Evolutionary conservation across 1,139 yeast species (phyloP).

Genomic region (Protomyces inundatus): DNA sequence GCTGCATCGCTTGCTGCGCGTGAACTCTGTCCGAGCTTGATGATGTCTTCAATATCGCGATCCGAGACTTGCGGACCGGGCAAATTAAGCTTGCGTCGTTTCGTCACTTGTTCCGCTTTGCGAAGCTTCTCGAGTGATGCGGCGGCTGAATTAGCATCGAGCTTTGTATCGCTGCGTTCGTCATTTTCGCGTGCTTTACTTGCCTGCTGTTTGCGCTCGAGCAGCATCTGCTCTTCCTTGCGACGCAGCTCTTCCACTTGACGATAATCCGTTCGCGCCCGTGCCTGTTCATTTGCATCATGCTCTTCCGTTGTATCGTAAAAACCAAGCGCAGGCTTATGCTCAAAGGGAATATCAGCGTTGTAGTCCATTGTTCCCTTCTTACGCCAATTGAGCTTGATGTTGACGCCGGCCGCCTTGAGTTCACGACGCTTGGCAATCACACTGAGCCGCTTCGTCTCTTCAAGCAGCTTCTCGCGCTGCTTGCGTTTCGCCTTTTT

Average conservation of each 20-base stretch:
- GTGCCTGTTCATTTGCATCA: constrained; percentile 34
- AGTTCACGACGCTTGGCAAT: constrained; percentile 78
- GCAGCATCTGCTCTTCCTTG: not conserved
- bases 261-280: constrained; percentile 45
- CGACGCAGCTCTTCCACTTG: constrained; percentile 48
- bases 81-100: constrained; percentile 53
- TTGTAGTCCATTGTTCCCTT: constrained; percentile 66
- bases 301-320: constrained; percentile 64
- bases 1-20: constrained; percentile 27
- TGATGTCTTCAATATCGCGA: constrained; percentile 39
- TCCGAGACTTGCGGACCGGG: constrained; percentile 49
- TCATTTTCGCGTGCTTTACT: constrained; percentile 38
- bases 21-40: constrained; percentile 36
- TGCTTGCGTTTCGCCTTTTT: constrained; percentile 89
- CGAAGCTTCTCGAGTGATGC: constrained; percentile 39
- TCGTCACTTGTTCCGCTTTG: constrained; percentile 43
- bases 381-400: constrained; percentile 45
- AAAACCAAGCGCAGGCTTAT: constrained; percentile 61
- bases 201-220: constrained; percentile 37
- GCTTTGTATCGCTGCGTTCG: constrained; percentile 34
- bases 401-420: constrained; percentile 69
- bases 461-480: constrained; percentile 73
- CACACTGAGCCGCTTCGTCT: constrained; percentile 66
- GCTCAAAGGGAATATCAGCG: constrained; percentile 76
- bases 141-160: constrained; percentile 40